Percentiles rank a stretch among this genome's conserved stretches.
Conservation (phyloP, 306 rosid genomes). For the Mimosa bimucronata region DNA sequence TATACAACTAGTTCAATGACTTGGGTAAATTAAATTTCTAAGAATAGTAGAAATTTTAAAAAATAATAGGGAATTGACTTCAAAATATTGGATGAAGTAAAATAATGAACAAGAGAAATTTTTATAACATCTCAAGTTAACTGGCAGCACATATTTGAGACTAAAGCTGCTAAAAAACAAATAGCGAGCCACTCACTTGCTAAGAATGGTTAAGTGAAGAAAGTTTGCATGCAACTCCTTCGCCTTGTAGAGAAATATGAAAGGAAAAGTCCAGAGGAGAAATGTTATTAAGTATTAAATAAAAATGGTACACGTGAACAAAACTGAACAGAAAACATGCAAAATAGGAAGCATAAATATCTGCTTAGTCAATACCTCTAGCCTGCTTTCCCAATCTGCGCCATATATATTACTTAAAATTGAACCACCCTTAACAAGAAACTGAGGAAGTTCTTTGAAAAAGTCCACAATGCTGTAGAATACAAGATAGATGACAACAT, state of each 20-base stretch:
- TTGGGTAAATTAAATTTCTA: not conserved
- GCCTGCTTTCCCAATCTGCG: constrained; percentile 90
- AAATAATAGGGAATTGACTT: not conserved
- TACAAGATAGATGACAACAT: constrained; percentile 33
- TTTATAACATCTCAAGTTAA: not conserved
- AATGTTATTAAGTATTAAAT: not conserved
- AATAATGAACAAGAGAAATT: not conserved
- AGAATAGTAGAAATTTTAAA: not conserved
- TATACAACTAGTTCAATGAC: not conserved
- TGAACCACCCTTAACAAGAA: constrained; percentile 84
- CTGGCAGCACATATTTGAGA: not conserved
- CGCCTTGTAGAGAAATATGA: constrained; percentile 46
- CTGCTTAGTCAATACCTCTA: constrained; percentile 63
- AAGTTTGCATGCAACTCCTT: constrained; percentile 22
- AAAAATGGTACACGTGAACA: not conserved
- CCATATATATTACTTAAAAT: constrained; percentile 72
- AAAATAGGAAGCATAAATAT: constrained; percentile 28
- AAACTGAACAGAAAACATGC: not conserved
- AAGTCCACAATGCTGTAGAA: constrained; percentile 78
- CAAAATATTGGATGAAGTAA: not conserved
- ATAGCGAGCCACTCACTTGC: constrained; percentile 20
- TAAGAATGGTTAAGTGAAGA: constrained; percentile 20
- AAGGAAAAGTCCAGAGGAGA: constrained; percentile 12
- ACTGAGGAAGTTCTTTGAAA: constrained; percentile 96
- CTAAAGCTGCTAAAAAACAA: not conserved